Evolutionary conservation across 2,329 filamentous ascomycete genomes (phyloP).

Genomic region (Phyllosticta paracitricarpa): DNA sequence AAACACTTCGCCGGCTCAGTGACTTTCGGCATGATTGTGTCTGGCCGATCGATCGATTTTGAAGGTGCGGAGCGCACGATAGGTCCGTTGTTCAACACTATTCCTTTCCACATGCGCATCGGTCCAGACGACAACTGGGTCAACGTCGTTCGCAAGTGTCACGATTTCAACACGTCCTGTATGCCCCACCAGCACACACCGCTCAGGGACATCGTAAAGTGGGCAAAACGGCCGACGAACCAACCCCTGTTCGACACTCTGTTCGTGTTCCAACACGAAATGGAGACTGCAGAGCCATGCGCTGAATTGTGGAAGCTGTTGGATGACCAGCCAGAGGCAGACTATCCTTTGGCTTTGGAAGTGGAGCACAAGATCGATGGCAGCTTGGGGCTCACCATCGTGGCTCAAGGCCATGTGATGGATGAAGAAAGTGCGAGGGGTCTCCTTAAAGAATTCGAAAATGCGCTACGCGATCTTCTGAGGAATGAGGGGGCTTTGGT

Average conservation of each 20-base stretch:
- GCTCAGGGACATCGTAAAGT: slow-evolving; percentile 70
- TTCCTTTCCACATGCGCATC: slow-evolving; percentile 56
- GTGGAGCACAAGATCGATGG: slow-evolving; percentile 44
- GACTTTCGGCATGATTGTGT: slow-evolving; percentile 65
- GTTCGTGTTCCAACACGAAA: slow-evolving; percentile 66
- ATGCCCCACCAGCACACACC: slow-evolving; percentile 71
- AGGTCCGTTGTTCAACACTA: slow-evolving; percentile 82
- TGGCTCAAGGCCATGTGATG: slow-evolving; percentile 42
- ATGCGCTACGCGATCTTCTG: slow-evolving; percentile 27
- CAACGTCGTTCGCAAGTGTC: slow-evolving; percentile 52
- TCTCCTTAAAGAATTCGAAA: slow-evolving; percentile 36
- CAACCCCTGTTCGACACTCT: slow-evolving; percentile 60
- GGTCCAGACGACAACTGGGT: slow-evolving; percentile 44
- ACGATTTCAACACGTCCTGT: slow-evolving; percentile 58
- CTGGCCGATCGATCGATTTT: slow-evolving; percentile 64
- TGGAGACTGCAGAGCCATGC: slow-evolving; percentile 16
- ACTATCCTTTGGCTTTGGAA: slow-evolving; percentile 73
- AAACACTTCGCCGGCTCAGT: slow-evolving; percentile 38
- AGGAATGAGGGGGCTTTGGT: slow-evolving; percentile 20
- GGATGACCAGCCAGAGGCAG: slow-evolving; percentile 37
- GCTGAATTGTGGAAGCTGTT: slow-evolving; percentile 42
- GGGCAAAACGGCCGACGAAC: slow-evolving; percentile 49
- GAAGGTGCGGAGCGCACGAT: slow-evolving; percentile 56
- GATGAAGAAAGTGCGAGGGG: slow-evolving; percentile 24
- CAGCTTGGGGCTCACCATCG: slow-evolving; percentile 47